Evolutionary conservation across 768 basidiomycete species (phyloP).

Genomic region (Phlebiopsis gigantea): DNA sequence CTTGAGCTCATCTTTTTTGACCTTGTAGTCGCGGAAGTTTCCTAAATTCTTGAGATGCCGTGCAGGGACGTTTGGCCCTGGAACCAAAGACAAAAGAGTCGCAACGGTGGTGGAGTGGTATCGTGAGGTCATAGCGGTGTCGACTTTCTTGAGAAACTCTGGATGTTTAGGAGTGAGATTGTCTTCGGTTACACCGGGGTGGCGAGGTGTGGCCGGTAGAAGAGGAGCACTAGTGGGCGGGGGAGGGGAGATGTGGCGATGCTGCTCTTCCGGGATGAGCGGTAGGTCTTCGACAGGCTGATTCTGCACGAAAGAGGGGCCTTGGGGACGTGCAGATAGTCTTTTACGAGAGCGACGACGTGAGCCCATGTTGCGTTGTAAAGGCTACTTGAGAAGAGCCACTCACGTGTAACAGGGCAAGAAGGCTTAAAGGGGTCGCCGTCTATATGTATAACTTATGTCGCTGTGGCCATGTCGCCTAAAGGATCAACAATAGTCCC

Average conservation of each 20-base stretch:
- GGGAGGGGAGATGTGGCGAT: neutral
- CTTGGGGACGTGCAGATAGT: neutral
- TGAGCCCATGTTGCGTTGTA: neutral
- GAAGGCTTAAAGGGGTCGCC: neutral
- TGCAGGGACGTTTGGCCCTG: neutral
- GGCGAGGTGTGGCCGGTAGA: neutral
- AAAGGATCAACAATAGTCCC: too few relatives aligned
- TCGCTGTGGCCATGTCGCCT: too few relatives aligned
- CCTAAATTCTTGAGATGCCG: neutral
- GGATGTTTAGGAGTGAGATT: neutral
- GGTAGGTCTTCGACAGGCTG: neutral
- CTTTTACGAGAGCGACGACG: neutral
- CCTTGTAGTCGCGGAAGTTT: neutral
- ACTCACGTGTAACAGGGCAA: neutral
- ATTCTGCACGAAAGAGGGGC: neutral
- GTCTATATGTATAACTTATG: neutral
- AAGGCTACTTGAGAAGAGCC: neutral
- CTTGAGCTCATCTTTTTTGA: neutral
- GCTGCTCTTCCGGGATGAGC: neutral
- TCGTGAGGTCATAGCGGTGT: neutral
- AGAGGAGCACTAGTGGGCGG: neutral
- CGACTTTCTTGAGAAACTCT: neutral
- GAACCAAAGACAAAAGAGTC: neutral
- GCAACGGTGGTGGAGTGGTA: neutral
- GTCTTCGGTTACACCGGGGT: neutral